Base-by-base conservation (phyloP, 2,329 filamentous ascomycete genomes). In the Arthroderma sp. region DNA sequence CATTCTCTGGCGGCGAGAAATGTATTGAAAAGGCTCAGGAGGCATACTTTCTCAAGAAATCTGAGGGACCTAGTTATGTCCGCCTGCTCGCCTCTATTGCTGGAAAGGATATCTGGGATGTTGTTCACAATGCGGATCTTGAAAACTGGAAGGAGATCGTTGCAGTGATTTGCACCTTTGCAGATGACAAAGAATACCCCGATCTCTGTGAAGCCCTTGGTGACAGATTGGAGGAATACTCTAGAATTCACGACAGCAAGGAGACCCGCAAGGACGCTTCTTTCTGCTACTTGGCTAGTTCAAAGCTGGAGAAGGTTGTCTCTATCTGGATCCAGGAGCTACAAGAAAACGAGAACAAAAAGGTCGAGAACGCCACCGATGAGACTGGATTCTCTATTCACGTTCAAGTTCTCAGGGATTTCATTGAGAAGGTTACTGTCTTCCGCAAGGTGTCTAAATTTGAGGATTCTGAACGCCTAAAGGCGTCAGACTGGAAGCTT, bases 371-470 rank as follows among this genome's bases (percentile, higher is more conserved):
- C 61, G 78, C 81, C 19, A 79, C 79, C 23, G 82, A 82, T 35
- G 88, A 90, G 66, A 91, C 88, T 21, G 86, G 83, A 58, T 98
- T 96, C 74, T 95, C 91, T 0, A 84, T 97, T 54, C 93, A 97
- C 66, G 90, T 91, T 57, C 84, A 84, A 61, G 86, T 87, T 51
- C 76, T 98, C 44, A 93, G 97, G 71, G 85, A 87, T 63, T 91
- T 98, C 68, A 95, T 98, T 61, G 93, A 98, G 75, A 98, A 98
- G 78, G 93, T 98, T 51, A 95, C 91, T 0, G 82, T 98, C 56
- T 98, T 98, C 83, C 86, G 93, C 56, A 82, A 93, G 64, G 91
- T 96, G 44, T 91, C 90, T 61, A 90, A 91, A 67, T 98, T 96
- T 76, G 77, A 87, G 65, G 93, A 98, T 68, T 73, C 75, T 7